A percentile compares a stretch with the other conserved stretches of the same genome.
Evolutionary conservation across 345 rosid genomes (phyloP).

Genomic region (Citrus maxima): DNA sequence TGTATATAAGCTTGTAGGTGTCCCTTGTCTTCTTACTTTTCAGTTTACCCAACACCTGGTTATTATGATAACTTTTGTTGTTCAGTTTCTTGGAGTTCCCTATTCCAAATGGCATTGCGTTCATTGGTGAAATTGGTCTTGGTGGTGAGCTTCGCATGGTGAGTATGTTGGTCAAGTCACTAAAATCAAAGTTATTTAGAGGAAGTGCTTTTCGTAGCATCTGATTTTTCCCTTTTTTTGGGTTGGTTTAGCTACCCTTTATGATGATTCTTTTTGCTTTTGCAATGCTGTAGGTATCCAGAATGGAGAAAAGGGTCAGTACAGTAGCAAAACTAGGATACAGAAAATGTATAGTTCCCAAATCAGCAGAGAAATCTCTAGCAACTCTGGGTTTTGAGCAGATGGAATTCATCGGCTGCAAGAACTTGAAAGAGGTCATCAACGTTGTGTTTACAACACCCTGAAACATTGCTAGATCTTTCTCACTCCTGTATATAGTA

Average conservation of each 20-base stretch:
- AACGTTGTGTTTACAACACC: constrained; percentile 43
- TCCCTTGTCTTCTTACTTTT: not conserved
- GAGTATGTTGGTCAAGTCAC: constrained; percentile 15
- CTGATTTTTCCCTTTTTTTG: not conserved
- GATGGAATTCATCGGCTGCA: constrained; percentile 60
- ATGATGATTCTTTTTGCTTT: not conserved
- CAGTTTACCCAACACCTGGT: not conserved
- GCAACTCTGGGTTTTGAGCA: constrained; percentile 31
- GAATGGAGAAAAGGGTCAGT: constrained; percentile 76
- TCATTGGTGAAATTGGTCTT: constrained; percentile 87
- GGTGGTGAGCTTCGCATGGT: constrained; percentile 85
- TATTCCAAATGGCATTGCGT: constrained; percentile 71
- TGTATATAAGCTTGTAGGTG: not conserved
- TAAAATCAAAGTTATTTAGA: not conserved
- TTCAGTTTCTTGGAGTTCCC: constrained; percentile 92
- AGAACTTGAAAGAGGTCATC: constrained; percentile 69
- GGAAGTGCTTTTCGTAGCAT: not conserved
- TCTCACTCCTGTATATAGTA: not conserved
- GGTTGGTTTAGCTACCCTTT: not conserved
- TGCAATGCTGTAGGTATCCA: constrained; percentile 49
- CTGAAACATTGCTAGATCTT: constrained; percentile 6
- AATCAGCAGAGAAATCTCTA: constrained; percentile 48
- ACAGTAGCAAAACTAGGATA: constrained; percentile 81
- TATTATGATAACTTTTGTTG: not conserved
- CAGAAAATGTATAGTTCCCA: constrained; percentile 67